Evolutionary conservation across 352 stramenopile genomes (phyloP), one percentile per base, ranked within the genome.

Genomic region (Pythium plurisporium): DNA sequence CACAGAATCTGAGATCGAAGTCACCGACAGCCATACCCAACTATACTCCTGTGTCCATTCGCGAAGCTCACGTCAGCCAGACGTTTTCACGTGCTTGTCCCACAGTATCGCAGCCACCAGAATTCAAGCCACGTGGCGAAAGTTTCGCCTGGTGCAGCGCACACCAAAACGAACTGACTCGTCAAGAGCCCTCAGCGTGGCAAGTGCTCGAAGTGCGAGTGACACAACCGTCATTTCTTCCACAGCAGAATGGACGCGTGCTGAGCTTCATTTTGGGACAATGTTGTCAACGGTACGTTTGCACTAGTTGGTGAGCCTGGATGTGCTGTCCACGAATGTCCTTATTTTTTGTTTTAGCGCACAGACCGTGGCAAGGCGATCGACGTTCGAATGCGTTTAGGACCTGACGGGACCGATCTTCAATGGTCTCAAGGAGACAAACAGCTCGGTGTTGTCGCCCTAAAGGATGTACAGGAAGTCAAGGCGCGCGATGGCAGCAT

Each of bases 81-180:
- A 17, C 5, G 11, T 33, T 20, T 26, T 34, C 0, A 10, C 25
- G 11, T 26, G 29, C 6, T 7, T 48, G 15, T 22, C 42, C 31
- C 22, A 33, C 10, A 42, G 14, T 5, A 20, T 42, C 2, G 57
- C 57, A 8, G 26, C 44, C 1, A 30, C 34, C 4, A 48, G 34
- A 48, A 64, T 64, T n/a, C 57, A 64, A 47, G 22, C 20, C 0
- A 33, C 41, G 27, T 64, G 57, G 57, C 38, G 57, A 19, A 40
- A 34, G 0, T 23, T 22, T 29, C 30, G 30, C 1, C 47, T 26
- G 33, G 27, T 12, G 14, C 9, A 30, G 11, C 11, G 2, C 20
- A n/a, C 9, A 9, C 19, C 20, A 22, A 17, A 41, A 1, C 31
- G 34, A 44, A 45, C 29, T 36, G 10, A n/a, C 9, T 55, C 33